Base-by-base conservation (phyloP, 2,329 filamentous ascomycete species). In the Pseudomassariella vexata region DNA sequence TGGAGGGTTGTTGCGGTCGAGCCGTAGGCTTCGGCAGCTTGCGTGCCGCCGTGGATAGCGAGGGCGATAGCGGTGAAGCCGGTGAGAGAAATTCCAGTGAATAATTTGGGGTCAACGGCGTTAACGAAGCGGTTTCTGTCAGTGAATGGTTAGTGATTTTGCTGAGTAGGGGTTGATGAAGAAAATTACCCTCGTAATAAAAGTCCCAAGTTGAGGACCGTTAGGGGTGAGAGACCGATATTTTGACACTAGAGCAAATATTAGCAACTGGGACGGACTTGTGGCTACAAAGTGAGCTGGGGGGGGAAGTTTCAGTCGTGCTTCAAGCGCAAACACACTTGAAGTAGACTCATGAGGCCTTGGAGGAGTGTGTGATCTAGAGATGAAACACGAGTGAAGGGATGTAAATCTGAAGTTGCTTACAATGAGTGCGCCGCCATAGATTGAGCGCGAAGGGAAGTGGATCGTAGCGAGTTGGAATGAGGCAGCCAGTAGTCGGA, bases 401-500 rank as follows among this genome's bases (percentile, higher is more conserved):
- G n/a, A n/a, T n/a, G n/a, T n/a, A n/a, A n/a, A n/a, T n/a, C n/a
- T n/a, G n/a, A n/a, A n/a, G n/a, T n/a, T n/a, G n/a, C n/a, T n/a
- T n/a, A n/a, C n/a, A 19, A 55, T 49, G 10, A 41, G 38, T 2
- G 39, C 40, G 5, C 47, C 47, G 18, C 45, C 39, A 11, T 38
- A 30, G 5, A 49, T 35, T 11, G 44, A 31, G 8, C 34, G 23
- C 11, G 42, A 38, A n/a, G 41, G 22, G 30, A 48, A 20, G 14
- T 37, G 33, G 23, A 52, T 53, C 2, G 44, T 37, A 5, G 45
- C 24, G 9, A 56, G 35, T 5, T 49, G 30, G 24, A 38, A 44
- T 20, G 49, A 48, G 8, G 45, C 45, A 23, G 50, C 52, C 20
- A 47, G 41, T 14, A 55, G 44, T 5, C 51, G 50, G 15, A 55